Evolutionary conservation across 106 monocot species (phyloP).

Genomic region (Dendrobium officinale): DNA sequence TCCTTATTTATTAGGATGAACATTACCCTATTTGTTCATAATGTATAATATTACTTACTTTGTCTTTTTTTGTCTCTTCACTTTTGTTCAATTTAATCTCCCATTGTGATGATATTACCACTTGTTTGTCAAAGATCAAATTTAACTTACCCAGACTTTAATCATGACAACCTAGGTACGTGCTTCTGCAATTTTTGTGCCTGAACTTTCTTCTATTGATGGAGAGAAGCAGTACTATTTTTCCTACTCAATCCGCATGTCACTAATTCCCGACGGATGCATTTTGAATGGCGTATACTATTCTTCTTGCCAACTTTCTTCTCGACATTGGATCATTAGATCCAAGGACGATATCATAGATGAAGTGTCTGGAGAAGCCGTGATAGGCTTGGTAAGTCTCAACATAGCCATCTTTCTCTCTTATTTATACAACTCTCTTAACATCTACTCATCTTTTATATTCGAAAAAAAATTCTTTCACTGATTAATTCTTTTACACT

Average conservation of each 20-base stretch:
- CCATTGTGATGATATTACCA: neutral
- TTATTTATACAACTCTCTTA: too few species aligned
- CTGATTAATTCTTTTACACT: too few species aligned
- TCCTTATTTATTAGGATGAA: neutral
- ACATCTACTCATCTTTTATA: too few species aligned
- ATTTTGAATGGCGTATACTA: slow-evolving; percentile 51
- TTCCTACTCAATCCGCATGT: slow-evolving; percentile 80
- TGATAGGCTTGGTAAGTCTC: slow-evolving; percentile 65
- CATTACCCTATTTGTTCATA: neutral
- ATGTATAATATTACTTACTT: neutral
- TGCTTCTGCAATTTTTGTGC: slow-evolving; percentile 79
- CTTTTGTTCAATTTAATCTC: neutral
- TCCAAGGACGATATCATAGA: slow-evolving; percentile 34
- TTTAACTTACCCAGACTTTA: neutral
- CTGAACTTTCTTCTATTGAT: slow-evolving; percentile 39
- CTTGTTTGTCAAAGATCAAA: neutral
- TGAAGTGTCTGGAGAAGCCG: slow-evolving; percentile 61
- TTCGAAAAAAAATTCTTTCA: too few species aligned
- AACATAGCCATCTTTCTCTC: neutral
- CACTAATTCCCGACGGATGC: slow-evolving; percentile 63
- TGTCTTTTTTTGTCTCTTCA: neutral
- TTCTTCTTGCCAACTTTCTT: slow-evolving; percentile 70
- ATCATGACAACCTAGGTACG: slow-evolving; percentile 36
- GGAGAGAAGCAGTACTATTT: slow-evolving; percentile 22
- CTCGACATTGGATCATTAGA: slow-evolving; percentile 76